Conservation (phyloP, 257 asterid genomes). For the Penstemon newberryi region DNA sequence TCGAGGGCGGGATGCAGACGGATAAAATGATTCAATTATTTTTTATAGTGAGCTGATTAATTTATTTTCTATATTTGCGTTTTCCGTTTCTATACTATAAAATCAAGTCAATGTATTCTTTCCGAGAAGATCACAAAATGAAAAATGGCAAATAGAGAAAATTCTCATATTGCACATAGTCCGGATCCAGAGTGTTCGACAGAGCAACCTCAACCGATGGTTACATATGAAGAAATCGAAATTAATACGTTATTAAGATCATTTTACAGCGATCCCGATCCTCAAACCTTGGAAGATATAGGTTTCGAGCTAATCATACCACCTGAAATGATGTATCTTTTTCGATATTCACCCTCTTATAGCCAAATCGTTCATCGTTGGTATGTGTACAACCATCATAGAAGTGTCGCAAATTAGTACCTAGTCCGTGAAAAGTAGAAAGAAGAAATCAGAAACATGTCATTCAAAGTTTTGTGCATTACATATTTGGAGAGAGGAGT, state of each 20-base stretch:
- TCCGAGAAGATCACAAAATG: background rate
- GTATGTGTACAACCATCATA: too few relatives aligned
- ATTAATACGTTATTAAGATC: background rate
- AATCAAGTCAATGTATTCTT: background rate
- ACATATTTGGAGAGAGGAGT: too few relatives aligned
- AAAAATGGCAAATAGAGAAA: background rate
- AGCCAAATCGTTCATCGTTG: background rate
- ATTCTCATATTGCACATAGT: background rate
- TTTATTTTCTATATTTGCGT: slow-evolving; percentile 1
- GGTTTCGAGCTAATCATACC: slow-evolving; percentile 11
- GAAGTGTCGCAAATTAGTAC: too few relatives aligned
- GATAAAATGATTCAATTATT: background rate
- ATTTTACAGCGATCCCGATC: background rate
- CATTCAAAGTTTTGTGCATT: too few relatives aligned
- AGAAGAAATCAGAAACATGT: too few relatives aligned
- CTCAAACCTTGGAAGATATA: slow-evolving; percentile 16
- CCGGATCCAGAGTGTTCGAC: background rate
- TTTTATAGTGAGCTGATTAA: slow-evolving; percentile 11
- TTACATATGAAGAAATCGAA: background rate
- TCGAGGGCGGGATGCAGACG: slow-evolving; percentile 1
- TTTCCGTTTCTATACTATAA: background rate
- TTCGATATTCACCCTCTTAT: background rate
- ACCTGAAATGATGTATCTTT: slow-evolving; percentile 11
- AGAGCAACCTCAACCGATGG: background rate
- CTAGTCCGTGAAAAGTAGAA: too few relatives aligned